Conservation (phyloP, 345 rosid genomes). For the Eucalyptus curtisii region DNA sequence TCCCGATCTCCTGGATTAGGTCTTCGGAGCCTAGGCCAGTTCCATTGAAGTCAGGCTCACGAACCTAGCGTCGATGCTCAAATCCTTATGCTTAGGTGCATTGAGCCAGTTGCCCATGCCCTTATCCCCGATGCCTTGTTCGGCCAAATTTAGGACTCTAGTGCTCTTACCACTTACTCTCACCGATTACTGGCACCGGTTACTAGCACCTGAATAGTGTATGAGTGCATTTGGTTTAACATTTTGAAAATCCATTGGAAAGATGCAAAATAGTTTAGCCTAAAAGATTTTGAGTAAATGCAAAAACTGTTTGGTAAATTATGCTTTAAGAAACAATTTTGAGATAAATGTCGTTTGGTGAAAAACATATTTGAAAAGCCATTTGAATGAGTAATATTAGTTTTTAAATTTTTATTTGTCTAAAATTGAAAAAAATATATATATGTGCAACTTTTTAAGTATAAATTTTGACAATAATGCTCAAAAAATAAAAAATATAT, state of each 20-base stretch:
- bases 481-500: too few relatives aligned
- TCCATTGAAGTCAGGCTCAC: background rate
- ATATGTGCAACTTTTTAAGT: too few relatives aligned
- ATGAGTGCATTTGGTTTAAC: rapidly evolving
- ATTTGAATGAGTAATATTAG: too few relatives aligned
- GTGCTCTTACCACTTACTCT: background rate
- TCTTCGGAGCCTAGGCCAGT: rapidly evolving
- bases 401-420: too few relatives aligned
- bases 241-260: rapidly evolving
- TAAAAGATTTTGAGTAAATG: too few relatives aligned
- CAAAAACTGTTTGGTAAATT: too few relatives aligned
- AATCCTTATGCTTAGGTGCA: background rate
- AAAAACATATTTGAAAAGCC: too few relatives aligned
- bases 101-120: background rate
- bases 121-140: rapidly evolving
- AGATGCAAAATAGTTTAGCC: rapidly evolving
- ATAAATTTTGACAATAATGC: too few relatives aligned
- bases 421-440: rapidly evolving
- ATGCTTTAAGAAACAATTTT: too few relatives aligned
- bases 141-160: background rate
- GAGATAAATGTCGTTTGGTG: too few relatives aligned
- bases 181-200: rapidly evolving
- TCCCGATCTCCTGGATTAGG: rapidly evolving
- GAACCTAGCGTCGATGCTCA: background rate
- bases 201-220: too few relatives aligned